These are phyloP conservation scores for Ogataea wickerhamii DNA, from an alignment of 805 yeast species.

Conservation along the genomic window DNA sequence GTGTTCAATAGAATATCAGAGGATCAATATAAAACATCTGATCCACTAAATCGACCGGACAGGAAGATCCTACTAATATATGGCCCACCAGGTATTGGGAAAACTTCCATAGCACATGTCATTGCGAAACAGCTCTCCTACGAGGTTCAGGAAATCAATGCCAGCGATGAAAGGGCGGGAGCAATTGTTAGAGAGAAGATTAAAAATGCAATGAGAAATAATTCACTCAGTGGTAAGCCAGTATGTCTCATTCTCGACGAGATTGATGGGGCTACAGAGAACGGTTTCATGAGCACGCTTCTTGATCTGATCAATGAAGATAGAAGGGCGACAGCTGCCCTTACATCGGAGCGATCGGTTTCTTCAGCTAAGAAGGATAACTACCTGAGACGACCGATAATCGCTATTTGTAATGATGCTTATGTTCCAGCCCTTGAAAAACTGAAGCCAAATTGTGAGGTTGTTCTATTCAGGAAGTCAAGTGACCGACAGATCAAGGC, in stretches of 20 bases:
- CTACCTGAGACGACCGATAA: slow-evolving; percentile 71
- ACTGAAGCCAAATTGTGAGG: slow-evolving; percentile 69
- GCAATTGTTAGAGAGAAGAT: slow-evolving; percentile 48
- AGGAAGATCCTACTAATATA: slow-evolving; percentile 68
- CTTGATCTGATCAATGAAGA: slow-evolving; percentile 61
- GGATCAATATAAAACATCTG: slow-evolving; percentile 27
- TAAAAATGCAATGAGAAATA: slow-evolving; percentile 58
- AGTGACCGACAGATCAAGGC: slow-evolving; percentile 42
- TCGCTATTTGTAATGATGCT: slow-evolving; percentile 87
- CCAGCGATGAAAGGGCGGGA: slow-evolving; percentile 74
- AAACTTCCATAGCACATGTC: slow-evolving; percentile 83
- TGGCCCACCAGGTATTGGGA: slow-evolving; percentile 95
- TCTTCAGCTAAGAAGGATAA: slow-evolving; percentile 24
- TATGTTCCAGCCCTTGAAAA: slow-evolving; percentile 73
- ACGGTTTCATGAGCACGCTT: slow-evolving; percentile 55
- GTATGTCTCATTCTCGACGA: slow-evolving; percentile 86
- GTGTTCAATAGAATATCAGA: slow-evolving; percentile 44
- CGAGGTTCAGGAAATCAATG: slow-evolving; percentile 78
- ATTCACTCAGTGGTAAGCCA: slow-evolving; percentile 68
- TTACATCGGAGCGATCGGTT: slow-evolving; percentile 21
- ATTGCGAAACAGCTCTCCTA: slow-evolving; percentile 81
- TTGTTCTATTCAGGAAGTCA: slow-evolving; percentile 63
- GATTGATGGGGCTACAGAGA: slow-evolving; percentile 74
- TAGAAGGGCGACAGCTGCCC: slow-evolving; percentile 42
- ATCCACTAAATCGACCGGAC: slow-evolving; percentile 56